phyloP scores from a whole-genome alignment of 2,329 filamentous ascomycete species.

The Monosporascus sp. region DNA sequence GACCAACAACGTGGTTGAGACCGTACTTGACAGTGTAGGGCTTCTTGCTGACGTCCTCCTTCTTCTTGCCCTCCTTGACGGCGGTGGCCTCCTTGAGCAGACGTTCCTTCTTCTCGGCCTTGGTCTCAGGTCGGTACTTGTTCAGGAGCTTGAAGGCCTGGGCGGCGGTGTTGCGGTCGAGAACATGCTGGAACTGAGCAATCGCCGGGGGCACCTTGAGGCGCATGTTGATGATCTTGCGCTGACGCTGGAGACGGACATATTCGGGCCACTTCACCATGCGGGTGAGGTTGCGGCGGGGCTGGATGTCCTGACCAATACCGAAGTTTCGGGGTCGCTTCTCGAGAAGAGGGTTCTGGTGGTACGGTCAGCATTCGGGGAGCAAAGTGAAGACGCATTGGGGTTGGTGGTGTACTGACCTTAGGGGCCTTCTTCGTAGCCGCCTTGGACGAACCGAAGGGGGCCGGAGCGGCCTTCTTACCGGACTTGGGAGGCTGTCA shows the following conservation, averaged over 20 bases:
- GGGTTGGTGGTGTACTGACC: slow-evolving; percentile 55
- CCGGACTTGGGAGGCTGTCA: slow-evolving; percentile 98
- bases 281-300: slow-evolving; percentile 87
- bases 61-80: slow-evolving; percentile 99
- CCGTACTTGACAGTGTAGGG: slow-evolving; percentile 99
- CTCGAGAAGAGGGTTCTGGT: slow-evolving; percentile 97
- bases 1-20: slow-evolving; percentile 97
- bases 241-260: slow-evolving; percentile 91
- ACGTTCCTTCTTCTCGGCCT: slow-evolving; percentile 99
- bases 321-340: slow-evolving; percentile 96
- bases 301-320: slow-evolving; percentile 98
- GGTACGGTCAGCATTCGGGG: slow-evolving; percentile 14
- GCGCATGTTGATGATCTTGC: slow-evolving; percentile 95
- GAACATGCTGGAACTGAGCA: slow-evolving; percentile 94
- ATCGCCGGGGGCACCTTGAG: slow-evolving; percentile 98
- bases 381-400: neutral
- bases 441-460: slow-evolving; percentile 93
- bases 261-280: slow-evolving; percentile 99
- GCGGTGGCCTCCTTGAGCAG: slow-evolving; percentile 96
- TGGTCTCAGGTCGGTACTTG: slow-evolving; percentile 99
- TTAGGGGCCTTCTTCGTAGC: slow-evolving; percentile 90
- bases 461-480: slow-evolving; percentile 97
- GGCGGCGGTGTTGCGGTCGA: slow-evolving; percentile 93
- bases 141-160: slow-evolving; percentile 99
- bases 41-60: slow-evolving; percentile 99